Evolutionary conservation across 2,329 filamentous ascomycete species (phyloP), one percentile per base, ranked within the genome.

Genomic region (Cadophora sp.): DNA sequence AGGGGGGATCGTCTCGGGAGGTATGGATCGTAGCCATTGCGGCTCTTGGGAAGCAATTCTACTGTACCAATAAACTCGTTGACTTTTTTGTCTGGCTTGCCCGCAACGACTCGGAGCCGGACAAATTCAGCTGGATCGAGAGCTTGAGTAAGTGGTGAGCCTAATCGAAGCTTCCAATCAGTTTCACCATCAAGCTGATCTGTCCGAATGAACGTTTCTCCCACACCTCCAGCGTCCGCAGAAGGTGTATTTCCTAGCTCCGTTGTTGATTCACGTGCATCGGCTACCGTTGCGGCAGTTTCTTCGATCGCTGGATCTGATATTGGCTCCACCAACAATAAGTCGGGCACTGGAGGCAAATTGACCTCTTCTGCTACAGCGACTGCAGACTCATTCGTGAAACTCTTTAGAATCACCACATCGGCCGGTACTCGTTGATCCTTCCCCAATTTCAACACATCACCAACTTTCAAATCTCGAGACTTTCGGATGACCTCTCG

Each of bases 171-270:
- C 80, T 99, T 99, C 96, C 96, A 99, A 76, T 99, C 96, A 0
- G 96, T 99, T 81, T 99, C 96, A 73, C 96, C 96, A 75, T 99
- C 96, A 11, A 99, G 85, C 77, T 99, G 96, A 79, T 99, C 96
- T 1, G 96, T 99, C 68, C 96, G 88, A 76, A 99, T 98, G 75
- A 99, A 99, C 0, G 95, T 95, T 80, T 99, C 96, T 33, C 94
- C 94, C 45, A 73, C 71, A 51, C 75, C 77, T 16, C 62, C 72
- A 36, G 71, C 74, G 67, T 76, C 75, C 18, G 73, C 72, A 9
- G 76, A 68, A 27, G 73, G 70, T 20, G 73, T 73, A 62, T 74
- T 76, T 22, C 72, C 71, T 39, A 70, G 59, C 36, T 69, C 43
- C 5, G 73, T 74, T 16, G 73, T 74, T 11, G 75, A 74, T 39